Conservation (phyloP, 768 basidiomycete genomes). For the Rhizopogon salebrosus region DNA sequence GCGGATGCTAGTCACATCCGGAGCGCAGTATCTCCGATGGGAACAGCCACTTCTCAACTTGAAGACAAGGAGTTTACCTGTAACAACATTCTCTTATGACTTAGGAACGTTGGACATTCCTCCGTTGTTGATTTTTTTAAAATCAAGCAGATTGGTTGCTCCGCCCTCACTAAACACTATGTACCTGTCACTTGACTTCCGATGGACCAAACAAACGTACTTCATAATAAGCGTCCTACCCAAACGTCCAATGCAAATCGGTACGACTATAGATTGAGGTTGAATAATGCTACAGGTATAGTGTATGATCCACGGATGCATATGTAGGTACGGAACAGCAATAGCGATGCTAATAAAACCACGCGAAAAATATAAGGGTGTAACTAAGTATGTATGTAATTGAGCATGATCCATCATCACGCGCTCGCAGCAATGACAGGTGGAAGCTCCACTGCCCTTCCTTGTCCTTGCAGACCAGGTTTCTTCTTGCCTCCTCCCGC, state of each 20-base stretch:
- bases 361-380: conserved; percentile 6
- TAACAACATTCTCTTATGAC: too few species aligned
- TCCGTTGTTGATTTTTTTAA: too few species aligned
- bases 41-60: too few species aligned
- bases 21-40: too few species aligned
- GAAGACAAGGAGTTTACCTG: too few species aligned
- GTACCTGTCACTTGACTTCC: too few species aligned
- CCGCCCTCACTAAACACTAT: too few species aligned
- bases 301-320: conserved; percentile 7
- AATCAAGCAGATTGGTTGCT: too few species aligned
- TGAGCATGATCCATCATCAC: conserved; percentile 15
- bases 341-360: neutral
- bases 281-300: conserved; percentile 32
- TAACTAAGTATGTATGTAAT: neutral
- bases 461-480: conserved; percentile 19
- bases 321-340: neutral
- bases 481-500: conserved; percentile 3
- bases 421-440: conserved; percentile 33
- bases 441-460: conserved; percentile 21
- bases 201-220: too few species aligned
- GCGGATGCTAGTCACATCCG: too few species aligned
- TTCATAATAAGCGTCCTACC: neutral
- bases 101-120: too few species aligned
- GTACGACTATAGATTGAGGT: conserved; percentile 18
- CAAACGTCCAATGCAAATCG: neutral